Base-by-base conservation (phyloP, 2,329 filamentous ascomycete genomes). In the Fusarium subglutinans region DNA sequence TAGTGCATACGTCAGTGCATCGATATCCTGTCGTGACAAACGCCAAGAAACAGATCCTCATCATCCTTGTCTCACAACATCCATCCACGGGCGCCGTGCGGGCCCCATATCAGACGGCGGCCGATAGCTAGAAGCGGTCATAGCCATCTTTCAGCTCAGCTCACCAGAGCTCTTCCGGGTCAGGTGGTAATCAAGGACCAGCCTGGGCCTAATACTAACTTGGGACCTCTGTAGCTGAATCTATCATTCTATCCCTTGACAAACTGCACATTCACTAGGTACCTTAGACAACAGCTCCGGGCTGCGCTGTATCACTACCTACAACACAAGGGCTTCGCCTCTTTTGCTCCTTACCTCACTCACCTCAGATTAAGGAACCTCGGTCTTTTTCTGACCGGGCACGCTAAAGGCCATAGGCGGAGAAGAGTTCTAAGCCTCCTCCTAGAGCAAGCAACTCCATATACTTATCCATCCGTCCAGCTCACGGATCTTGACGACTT, bases 381-480 rank as follows among this genome's bases (percentile, higher is more conserved):
- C 57, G 62, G 70, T 51, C 33, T 63, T 38, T 45, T 59, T 62
- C 57, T 60, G 61, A 41, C 40, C 30, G 8, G 44, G 44, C 24
- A 43, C 57, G 64, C 63, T 68, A 63, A 59, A 61, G 51, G 63
- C 62, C 60, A 63, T 54, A 64, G 64, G 71, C 70, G 70, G 67
- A 73, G 62, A 74, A 61, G 33, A 68, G 48, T 55, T 74, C 71
- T 61, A 69, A 73, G 71, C 71, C 71, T 72, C 50, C 37, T 41
- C 44, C 68, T 74, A 56, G 28, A 71, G 47, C 38, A 38, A 56
- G 43, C 30, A 47, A 54, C 44, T 60, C 48, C 56, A 63, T 69
- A 53, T 50, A 58, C 63, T 40, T 56, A 55, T 62, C 35, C 44
- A 55, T 67, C 47, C 47, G 58, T 66, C 35, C 44, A 33, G 60